A percentile compares a stretch with the other conserved stretches of the same genome.
Conservation (phyloP, 2,329 filamentous ascomycete genomes). For the Ascochyta rabiei region DNA sequence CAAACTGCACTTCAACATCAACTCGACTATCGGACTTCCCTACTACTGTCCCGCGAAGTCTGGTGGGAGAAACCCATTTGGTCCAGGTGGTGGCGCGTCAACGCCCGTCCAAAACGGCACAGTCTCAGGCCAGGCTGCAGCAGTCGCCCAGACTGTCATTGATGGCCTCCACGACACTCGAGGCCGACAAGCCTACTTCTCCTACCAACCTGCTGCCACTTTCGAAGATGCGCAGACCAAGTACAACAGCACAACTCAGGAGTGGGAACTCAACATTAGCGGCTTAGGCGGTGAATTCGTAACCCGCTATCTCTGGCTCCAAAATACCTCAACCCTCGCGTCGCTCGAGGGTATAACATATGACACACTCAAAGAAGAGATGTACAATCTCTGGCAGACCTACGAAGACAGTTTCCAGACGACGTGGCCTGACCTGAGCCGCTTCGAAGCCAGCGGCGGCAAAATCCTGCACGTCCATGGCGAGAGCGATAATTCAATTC, state of each 20-base stretch:
- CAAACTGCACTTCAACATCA: slow-evolving; percentile 55
- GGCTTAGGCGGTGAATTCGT: slow-evolving; percentile 50
- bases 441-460: slow-evolving; percentile 57
- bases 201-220: slow-evolving; percentile 38
- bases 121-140: slow-evolving; percentile 35
- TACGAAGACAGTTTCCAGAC: slow-evolving; percentile 62
- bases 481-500: slow-evolving; percentile 61
- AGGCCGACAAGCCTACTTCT: slow-evolving; percentile 50
- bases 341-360: slow-evolving; percentile 55
- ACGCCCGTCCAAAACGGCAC: slow-evolving; percentile 39
- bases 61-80: slow-evolving; percentile 13
- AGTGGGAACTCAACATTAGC: slow-evolving; percentile 41
- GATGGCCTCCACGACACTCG: slow-evolving; percentile 50
- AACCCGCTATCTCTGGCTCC: slow-evolving; percentile 50
- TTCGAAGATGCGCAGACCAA: slow-evolving; percentile 43
- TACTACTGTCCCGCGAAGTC: slow-evolving; percentile 52
- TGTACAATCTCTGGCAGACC: slow-evolving; percentile 54
- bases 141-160: slow-evolving; percentile 24
- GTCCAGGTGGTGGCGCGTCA: slow-evolving; percentile 5
- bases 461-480: slow-evolving; percentile 66
- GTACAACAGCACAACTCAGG: slow-evolving; percentile 41
- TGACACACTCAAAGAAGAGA: slow-evolving; percentile 62
- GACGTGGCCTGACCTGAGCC: slow-evolving; percentile 58
- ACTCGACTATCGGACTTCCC: slow-evolving; percentile 53
- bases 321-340: slow-evolving; percentile 18